phyloP scores from a whole-genome alignment of 495 filamentous ascomycete genomes.

The Hyphodiscus hymeniophilus region DNA sequence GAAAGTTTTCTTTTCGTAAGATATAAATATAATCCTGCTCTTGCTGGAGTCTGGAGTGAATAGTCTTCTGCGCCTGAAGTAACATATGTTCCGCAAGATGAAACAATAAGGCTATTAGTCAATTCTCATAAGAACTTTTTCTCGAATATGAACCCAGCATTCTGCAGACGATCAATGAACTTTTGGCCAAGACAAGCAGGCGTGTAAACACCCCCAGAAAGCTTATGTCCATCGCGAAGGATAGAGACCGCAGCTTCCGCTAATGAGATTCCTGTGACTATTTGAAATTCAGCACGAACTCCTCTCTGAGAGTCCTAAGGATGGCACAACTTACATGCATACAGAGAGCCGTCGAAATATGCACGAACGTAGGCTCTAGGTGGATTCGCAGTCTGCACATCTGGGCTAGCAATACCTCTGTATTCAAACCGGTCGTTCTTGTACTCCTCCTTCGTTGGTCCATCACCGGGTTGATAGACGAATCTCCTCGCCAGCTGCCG shows the following conservation, averaged over 20 bases:
- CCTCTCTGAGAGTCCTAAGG: neutral
- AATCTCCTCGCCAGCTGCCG: slow-evolving; percentile 44
- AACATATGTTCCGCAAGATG: too few species aligned
- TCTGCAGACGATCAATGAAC: slow-evolving; percentile 61
- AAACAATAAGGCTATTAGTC: too few species aligned
- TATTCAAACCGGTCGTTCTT: slow-evolving; percentile 53
- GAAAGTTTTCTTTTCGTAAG: too few species aligned
- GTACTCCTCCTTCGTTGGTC: slow-evolving; percentile 49
- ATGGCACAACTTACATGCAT: slow-evolving; percentile 53
- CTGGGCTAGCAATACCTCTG: slow-evolving; percentile 56
- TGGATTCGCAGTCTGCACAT: slow-evolving; percentile 33
- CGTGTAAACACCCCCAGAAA: slow-evolving; percentile 68
- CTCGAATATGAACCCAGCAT: slow-evolving; percentile 57
- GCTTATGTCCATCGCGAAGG: slow-evolving; percentile 52
- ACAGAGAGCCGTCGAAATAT: slow-evolving; percentile 52
- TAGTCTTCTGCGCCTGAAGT: too few species aligned
- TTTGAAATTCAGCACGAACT: neutral
- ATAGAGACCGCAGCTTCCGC: slow-evolving; percentile 66
- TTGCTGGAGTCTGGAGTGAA: too few species aligned
- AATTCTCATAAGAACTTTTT: slow-evolving; percentile 27
- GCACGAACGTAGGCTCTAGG: slow-evolving; percentile 50
- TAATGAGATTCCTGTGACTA: slow-evolving; percentile 60
- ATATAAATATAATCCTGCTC: too few species aligned
- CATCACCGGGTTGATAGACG: slow-evolving; percentile 59
- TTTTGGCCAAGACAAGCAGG: slow-evolving; percentile 74